Base-by-base conservation (phyloP, 2,329 filamentous ascomycete genomes). In the Hypomyces rosellus region DNA sequence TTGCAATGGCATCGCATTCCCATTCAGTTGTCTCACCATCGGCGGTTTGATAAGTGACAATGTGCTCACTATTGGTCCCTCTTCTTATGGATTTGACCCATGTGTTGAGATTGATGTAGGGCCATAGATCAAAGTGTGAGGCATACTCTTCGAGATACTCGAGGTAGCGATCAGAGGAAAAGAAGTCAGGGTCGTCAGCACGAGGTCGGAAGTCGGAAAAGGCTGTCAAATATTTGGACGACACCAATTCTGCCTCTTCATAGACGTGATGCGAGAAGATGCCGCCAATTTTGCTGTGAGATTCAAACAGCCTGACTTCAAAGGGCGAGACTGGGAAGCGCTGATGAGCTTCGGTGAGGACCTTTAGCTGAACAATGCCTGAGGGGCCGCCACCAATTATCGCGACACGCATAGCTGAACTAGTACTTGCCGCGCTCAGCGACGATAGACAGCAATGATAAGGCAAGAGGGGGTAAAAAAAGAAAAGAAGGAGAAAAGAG, bases 151-250 rank as follows among this genome's bases (percentile, higher is more conserved):
- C 59, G 16, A 75, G 68, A 48, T 74, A 74, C 33, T 62, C 50
- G 34, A 68, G 58, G 52, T 73, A 74, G 9, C 63, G 55, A 6
- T 63, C 59, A 11, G 66, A 59, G 2, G 63, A 63, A n/a, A 73
- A 57, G 55, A 74, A 74, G 54, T 74, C 71, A 2, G 69, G 65
- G 12, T 66, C 64, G 2, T 69, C 63, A 4, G 61, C 41, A 14
- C 65, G 57, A 18, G 68, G 65, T 3, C 71, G 66, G 48, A 69
- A 70, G 55, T 75, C 72, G 4, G 71, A 74, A 53, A 74, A 76
- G 20, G 66, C 61, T 0, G 72, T 75, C 8, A 75, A 61, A 41
- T 70, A 71, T 54, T 72, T 73, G 9, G 70, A 73, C 7, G 68
- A 72, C 5, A 75, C 72, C 13, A 68, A 55, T 54, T 52, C 70